A percentile compares a stretch with the other conserved stretches of the same genome.
Conservation (phyloP, 2,329 filamentous ascomycete species). For the Cladophialophora psammophila region DNA sequence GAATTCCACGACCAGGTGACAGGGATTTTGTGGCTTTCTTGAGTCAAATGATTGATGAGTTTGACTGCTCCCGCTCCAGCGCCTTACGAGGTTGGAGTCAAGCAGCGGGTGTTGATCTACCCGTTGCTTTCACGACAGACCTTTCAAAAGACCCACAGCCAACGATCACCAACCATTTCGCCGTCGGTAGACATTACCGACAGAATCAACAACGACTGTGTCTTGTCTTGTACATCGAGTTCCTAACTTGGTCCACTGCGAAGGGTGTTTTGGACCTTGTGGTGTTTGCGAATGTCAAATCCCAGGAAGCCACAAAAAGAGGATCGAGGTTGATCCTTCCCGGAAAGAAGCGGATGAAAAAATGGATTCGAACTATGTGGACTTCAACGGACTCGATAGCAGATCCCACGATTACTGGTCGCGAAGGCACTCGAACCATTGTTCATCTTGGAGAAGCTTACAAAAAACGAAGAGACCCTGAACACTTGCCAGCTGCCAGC, state of each 20-base stretch:
- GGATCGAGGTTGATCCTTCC: not conserved
- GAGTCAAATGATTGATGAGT: not conserved
- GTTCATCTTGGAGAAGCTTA: constrained; percentile 2
- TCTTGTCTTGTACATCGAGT: constrained; percentile 9
- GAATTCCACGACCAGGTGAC: not conserved
- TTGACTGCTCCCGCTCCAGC: not conserved
- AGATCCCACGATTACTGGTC: constrained; percentile 1
- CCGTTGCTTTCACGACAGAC: not conserved
- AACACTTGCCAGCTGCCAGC: constrained; percentile 71
- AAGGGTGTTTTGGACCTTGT: not conserved
- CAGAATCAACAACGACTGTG: constrained; percentile 1
- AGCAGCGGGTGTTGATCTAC: not conserved
- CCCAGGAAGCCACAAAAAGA: not conserved
- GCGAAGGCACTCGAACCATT: constrained; percentile 3
- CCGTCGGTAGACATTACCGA: not conserved
- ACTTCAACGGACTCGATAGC: not conserved
- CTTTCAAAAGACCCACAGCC: not conserved
- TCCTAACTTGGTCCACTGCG: not conserved
- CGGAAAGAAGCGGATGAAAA: constrained; percentile 1
- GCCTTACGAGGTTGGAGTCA: not conserved
- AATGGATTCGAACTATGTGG: constrained; percentile 6
- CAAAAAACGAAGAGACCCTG: constrained; percentile 61
- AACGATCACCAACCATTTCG: not conserved
- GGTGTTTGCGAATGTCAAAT: not conserved
- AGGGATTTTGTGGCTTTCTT: not conserved